phyloP scores from a whole-genome alignment of 805 yeast species.

The Wickerhamiella galacta region DNA sequence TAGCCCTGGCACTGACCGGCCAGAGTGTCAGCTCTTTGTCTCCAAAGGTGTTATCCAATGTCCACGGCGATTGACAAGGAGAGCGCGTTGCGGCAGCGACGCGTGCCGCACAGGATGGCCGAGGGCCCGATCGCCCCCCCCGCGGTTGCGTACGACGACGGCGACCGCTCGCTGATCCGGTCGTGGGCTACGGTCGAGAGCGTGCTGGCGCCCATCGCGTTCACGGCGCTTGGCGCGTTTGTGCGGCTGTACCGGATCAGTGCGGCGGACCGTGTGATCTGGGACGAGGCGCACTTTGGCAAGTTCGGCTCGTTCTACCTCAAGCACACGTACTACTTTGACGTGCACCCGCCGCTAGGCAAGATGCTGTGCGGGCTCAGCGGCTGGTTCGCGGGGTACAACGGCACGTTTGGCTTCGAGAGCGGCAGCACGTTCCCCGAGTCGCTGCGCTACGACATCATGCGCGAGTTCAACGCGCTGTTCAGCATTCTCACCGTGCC shows the following conservation, averaged over 20 bases:
- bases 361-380: constrained; percentile 78
- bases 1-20: too few relatives aligned
- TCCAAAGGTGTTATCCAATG: too few relatives aligned
- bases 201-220: constrained; percentile 31
- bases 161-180: constrained; percentile 16
- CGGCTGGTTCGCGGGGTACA: constrained; percentile 79
- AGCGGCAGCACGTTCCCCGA: constrained; percentile 63
- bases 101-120: too few relatives aligned
- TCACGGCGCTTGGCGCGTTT: constrained; percentile 54
- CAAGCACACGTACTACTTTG: constrained; percentile 84
- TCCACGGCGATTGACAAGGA: too few relatives aligned
- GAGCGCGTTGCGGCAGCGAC: too few relatives aligned
- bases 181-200: constrained; percentile 16
- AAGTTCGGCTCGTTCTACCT: constrained; percentile 40
- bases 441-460: constrained; percentile 60
- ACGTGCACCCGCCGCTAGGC: constrained; percentile 96
- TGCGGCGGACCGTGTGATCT: constrained; percentile 54
- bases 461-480: constrained; percentile 80
- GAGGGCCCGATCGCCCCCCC: not conserved
- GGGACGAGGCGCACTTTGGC: constrained; percentile 34
- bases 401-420: constrained; percentile 85
- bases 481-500: constrained; percentile 68
- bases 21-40: too few relatives aligned
- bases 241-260: constrained; percentile 65
- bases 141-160: not conserved